Percentiles rank a stretch among this genome's conserved stretches.
phyloP scores from a whole-genome alignment of 116 monocot genomes.

The Zostera marina region DNA sequence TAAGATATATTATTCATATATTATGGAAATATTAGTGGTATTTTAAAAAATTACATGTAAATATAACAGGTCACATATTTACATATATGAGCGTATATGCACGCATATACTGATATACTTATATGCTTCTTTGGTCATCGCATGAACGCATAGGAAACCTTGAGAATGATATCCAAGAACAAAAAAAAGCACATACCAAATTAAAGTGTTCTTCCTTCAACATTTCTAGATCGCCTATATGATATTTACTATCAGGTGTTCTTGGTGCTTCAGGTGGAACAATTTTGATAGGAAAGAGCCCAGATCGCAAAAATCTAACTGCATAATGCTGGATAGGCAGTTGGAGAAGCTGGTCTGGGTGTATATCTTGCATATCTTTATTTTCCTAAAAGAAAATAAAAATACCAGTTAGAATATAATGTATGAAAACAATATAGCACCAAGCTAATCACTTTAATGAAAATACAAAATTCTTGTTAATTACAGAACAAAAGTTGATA shows the following conservation, averaged over 20 bases:
- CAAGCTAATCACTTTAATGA: too few species aligned
- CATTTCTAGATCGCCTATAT: slow-evolving; percentile 35
- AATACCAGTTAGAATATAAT: background rate
- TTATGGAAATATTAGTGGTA: too few species aligned
- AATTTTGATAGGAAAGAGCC: slow-evolving; percentile 10
- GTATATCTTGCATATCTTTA: slow-evolving; percentile 11
- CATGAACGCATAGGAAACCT: too few species aligned
- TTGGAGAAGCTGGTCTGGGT: background rate
- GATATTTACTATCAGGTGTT: slow-evolving; percentile 59
- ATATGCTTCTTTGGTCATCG: too few species aligned
- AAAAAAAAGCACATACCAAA: slow-evolving; percentile 29
- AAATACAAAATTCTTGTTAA: background rate
- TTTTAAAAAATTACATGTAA: too few species aligned
- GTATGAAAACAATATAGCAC: background rate
- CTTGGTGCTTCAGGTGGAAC: slow-evolving; percentile 57
- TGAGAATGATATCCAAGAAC: slow-evolving; percentile 28
- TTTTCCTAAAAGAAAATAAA: slow-evolving; percentile 12
- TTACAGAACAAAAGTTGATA: background rate
- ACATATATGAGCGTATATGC: too few species aligned
- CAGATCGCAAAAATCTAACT: slow-evolving; percentile 39
- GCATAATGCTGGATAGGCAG: slow-evolving; percentile 55
- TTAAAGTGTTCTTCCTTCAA: slow-evolving; percentile 46
- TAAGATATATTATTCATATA: too few species aligned
- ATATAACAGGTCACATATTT: too few species aligned
- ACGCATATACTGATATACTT: too few species aligned